Conservation (phyloP, 2,329 filamentous ascomycete genomes). For the Dryadomyces sulphureus region DNA sequence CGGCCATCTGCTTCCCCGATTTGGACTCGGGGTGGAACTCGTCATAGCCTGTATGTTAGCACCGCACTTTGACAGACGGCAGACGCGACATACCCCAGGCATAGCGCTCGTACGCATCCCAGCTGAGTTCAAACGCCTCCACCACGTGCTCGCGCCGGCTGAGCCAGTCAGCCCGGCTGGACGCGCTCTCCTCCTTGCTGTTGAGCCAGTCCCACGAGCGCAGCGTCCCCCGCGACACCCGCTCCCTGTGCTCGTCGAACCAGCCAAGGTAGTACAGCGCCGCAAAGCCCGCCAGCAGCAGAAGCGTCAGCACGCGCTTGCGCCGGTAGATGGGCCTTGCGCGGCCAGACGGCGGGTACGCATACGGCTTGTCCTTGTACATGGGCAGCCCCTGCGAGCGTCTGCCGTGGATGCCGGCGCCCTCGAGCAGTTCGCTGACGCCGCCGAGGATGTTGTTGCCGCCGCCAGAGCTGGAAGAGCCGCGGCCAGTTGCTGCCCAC, state of each 20-base stretch:
- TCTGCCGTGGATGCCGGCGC: constrained; percentile 16
- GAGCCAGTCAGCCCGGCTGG: constrained; percentile 51
- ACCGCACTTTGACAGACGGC: background rate
- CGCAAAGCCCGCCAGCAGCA: constrained; percentile 38
- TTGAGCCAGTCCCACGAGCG: constrained; percentile 40
- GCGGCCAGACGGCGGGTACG: constrained; percentile 45
- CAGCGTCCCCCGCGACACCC: constrained; percentile 16
- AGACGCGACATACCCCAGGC: constrained; percentile 62
- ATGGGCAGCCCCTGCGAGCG: constrained; percentile 52
- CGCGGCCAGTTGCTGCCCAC: constrained; percentile 33
- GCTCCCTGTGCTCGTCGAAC: constrained; percentile 28
- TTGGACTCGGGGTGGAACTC: constrained; percentile 77
- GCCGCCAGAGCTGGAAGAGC: constrained; percentile 8
- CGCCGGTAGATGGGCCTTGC: constrained; percentile 45
- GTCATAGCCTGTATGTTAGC: constrained; percentile 47
- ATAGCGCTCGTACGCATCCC: constrained; percentile 83
- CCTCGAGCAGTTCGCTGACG: constrained; percentile 51
- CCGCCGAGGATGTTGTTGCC: constrained; percentile 42
- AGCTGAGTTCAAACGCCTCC: constrained; percentile 81
- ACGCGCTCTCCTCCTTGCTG: constrained; percentile 26
- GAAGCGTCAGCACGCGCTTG: constrained; percentile 42
- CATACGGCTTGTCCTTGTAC: constrained; percentile 98
- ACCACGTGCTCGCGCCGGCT: constrained; percentile 66
- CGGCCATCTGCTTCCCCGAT: constrained; percentile 67
- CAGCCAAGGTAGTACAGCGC: constrained; percentile 58